Evolutionary conservation across 805 yeast species (phyloP).

Genomic region (Wickerhamiella vanderwaltii): DNA sequence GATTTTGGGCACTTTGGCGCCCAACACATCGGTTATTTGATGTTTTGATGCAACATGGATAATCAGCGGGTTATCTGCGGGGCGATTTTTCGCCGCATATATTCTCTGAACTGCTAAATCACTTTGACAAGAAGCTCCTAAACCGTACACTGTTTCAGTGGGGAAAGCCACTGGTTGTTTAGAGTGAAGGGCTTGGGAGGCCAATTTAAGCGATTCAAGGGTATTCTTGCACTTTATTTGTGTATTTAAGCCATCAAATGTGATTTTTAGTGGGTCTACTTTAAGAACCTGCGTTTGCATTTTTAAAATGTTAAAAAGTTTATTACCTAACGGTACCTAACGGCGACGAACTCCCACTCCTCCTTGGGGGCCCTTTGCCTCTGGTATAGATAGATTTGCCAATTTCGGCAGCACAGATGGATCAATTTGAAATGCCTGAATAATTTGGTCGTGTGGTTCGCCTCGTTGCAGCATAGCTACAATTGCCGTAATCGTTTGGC

Average conservation of each 20-base stretch:
- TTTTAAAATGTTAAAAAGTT: too few relatives aligned
- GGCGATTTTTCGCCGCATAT: constrained; percentile 82
- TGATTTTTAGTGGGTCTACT: constrained; percentile 43
- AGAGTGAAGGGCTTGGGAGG: constrained; percentile 45
- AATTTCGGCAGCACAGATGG: constrained; percentile 16
- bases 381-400: constrained; percentile 11
- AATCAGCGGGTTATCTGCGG: constrained; percentile 89
- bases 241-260: constrained; percentile 34
- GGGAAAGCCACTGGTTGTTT: constrained; percentile 78
- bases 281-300: constrained; percentile 40
- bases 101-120: constrained; percentile 66
- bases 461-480: constrained; percentile 19
- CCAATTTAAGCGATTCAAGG: constrained; percentile 38
- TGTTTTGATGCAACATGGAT: constrained; percentile 71
- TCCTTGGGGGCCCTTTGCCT: constrained; percentile 1
- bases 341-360: constrained; percentile 2
- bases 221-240: constrained; percentile 30
- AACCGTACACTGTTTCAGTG: constrained; percentile 93
- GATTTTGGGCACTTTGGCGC: constrained; percentile 46
- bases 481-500: constrained; percentile 21
- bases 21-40: constrained; percentile 52
- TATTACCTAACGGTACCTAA: too few relatives aligned
- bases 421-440: constrained; percentile 16
- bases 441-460: constrained; percentile 17
- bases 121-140: constrained; percentile 74